Conservation (phyloP, 2,329 filamentous ascomycete genomes). For the Cladosporium sp. region DNA sequence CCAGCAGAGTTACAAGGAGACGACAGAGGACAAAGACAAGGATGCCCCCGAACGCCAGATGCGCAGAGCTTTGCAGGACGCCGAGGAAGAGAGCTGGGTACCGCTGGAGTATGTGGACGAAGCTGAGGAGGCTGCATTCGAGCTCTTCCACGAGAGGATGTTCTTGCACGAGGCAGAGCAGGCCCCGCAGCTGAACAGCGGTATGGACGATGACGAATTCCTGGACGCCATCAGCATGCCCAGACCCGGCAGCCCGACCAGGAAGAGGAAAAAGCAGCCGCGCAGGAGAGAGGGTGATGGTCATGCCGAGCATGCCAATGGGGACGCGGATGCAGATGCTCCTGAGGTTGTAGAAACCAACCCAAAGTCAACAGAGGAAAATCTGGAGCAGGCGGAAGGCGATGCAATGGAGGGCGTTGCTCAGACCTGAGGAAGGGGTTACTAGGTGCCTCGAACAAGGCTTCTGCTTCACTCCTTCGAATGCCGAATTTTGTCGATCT, state of each 20-base stretch:
- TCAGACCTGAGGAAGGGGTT: neutral
- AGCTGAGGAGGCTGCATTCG: conserved; percentile 73
- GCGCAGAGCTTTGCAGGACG: conserved; percentile 67
- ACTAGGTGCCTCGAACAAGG: neutral
- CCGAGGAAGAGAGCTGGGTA: conserved; percentile 82
- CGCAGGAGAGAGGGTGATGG: conserved; percentile 24
- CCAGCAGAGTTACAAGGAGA: conserved; percentile 31
- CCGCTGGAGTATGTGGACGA: conserved; percentile 80
- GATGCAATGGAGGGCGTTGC: conserved; percentile 22
- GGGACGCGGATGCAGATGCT: neutral
- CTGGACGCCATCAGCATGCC: conserved; percentile 65
- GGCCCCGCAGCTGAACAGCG: conserved; percentile 54
- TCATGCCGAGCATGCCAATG: conserved; percentile 7
- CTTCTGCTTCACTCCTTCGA: neutral
- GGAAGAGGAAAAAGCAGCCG: conserved; percentile 42
- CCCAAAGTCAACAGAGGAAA: conserved; percentile 20
- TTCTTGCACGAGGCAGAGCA: conserved; percentile 55
- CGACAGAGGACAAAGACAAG: conserved; percentile 61
- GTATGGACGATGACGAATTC: conserved; percentile 61
- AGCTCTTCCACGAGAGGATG: conserved; percentile 72
- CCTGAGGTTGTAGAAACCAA: conserved; percentile 22
- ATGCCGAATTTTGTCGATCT: neutral
- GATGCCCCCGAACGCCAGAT: conserved; percentile 69
- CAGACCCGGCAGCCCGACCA: conserved; percentile 40
- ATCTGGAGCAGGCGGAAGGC: conserved; percentile 18